Base-by-base conservation (phyloP, 1,284 basidiomycete species). In the Leccinum griseonigrum region DNA sequence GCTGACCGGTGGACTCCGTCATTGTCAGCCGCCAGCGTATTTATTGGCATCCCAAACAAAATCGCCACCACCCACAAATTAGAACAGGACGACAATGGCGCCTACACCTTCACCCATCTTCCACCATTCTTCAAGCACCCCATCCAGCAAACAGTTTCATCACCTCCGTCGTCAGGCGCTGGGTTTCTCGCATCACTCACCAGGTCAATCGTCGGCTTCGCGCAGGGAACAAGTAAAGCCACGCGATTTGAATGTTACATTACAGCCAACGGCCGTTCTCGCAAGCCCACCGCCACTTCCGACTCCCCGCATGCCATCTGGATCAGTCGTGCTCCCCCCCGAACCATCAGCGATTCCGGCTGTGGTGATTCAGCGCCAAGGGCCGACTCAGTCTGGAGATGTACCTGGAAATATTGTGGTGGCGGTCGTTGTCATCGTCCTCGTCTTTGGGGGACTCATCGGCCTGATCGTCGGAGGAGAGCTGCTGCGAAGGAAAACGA, bases 371-470 rank as follows among this genome's bases (percentile, higher is more conserved):
- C 66, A 61, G 32, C 46, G 52, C 32, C 68, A 56, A 46, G 48
- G 40, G 7, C n/a, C 40, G 16, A 60, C 22, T 34, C 63, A 59
- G 18, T 13, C 56, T 2, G 60, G 46, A 8, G 64, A 69, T 50
- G 14, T 65, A 36, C 36, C 67, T 13, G 75, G 69, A 29, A 69
- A 70, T 53, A 61, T 72, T 57, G 57, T 64, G 43, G 73, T 63
- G 7, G 74, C 64, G 2, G 56, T 67, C 31, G 50, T 66, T 13
- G 64, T 76, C 16, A 22, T 64, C 34, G 54, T 75, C 31, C 63
- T 76, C 40, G n/a, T 76, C 54, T 16, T 73, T 34, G 73, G 69
- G 3, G 68, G 69, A 14, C 64, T 73, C 14, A 48, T 73, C 9
- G 67, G 72, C 34, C 40, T 73, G 56, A 40, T 71, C 9, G n/a